Conservation (phyloP, 441 rosid genomes). For the Populus hybrid region DNA sequence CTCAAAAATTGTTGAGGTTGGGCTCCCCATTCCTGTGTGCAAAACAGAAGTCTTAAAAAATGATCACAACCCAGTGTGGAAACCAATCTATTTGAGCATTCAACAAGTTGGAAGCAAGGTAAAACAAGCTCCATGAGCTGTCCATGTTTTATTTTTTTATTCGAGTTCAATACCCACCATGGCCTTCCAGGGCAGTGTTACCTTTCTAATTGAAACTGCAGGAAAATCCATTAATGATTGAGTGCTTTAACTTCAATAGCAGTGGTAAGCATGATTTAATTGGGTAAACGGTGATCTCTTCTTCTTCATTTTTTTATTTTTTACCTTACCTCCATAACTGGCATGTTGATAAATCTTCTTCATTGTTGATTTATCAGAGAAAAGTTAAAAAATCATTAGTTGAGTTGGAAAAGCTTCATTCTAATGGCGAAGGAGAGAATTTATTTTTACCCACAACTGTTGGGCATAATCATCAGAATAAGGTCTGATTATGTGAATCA, state of each 20-base stretch:
- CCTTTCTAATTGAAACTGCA: conserved; percentile 38
- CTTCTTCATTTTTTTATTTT: conserved; percentile 7
- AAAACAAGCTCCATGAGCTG: conserved; percentile 12
- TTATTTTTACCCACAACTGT: conserved; percentile 47
- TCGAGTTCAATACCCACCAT: background rate
- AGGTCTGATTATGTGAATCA: conserved; percentile 38
- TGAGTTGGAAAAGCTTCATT: conserved; percentile 70
- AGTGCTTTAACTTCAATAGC: conserved; percentile 83
- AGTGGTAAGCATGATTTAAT: conserved; percentile 82
- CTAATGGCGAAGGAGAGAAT: conserved; percentile 46
- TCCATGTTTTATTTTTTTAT: background rate
- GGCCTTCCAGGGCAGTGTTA: background rate
- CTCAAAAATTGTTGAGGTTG: conserved; percentile 71
- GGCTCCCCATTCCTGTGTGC: conserved; percentile 67
- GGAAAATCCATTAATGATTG: conserved; percentile 79
- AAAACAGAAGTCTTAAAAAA: conserved; percentile 89
- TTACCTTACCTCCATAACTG: background rate
- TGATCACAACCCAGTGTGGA: conserved; percentile 71
- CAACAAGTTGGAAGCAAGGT: conserved; percentile 98
- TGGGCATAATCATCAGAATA: conserved; percentile 59
- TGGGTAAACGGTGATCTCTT: conserved; percentile 52
- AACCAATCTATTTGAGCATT: conserved; percentile 69
- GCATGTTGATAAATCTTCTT: conserved; percentile 17
- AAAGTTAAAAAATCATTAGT: conserved; percentile 68
- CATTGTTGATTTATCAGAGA: conserved; percentile 41